Conservation (phyloP, 2,329 filamentous ascomycete species). For the Diaporthe longicolla region DNA sequence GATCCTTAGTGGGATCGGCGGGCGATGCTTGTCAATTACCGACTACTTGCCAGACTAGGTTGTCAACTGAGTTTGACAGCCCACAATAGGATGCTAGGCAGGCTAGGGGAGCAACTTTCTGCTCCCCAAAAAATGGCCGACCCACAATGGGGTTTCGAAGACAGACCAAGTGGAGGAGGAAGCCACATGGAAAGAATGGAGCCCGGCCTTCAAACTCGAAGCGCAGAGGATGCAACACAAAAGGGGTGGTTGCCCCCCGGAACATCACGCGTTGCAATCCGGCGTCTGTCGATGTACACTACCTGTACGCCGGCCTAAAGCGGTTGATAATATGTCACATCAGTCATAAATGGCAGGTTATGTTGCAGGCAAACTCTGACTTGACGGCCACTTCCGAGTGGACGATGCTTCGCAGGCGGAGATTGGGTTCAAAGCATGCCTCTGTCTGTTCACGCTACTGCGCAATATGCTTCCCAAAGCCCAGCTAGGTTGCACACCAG, state of each 20-base stretch:
- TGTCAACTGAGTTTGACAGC: slow-evolving; percentile 7
- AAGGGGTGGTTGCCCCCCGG: slow-evolving; percentile 12
- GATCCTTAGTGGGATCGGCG: slow-evolving; percentile 13
- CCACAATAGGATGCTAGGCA: not conserved
- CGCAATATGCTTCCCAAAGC: slow-evolving; percentile 3
- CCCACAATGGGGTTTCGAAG: slow-evolving; percentile 16
- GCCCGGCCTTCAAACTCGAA: slow-evolving; percentile 7
- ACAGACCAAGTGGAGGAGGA: slow-evolving; percentile 23
- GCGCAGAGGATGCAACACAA: slow-evolving; percentile 13
- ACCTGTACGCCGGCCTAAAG: slow-evolving; percentile 13
- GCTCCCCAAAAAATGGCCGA: not conserved
- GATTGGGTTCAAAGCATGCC: slow-evolving; percentile 11
- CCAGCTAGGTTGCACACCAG: not conserved
- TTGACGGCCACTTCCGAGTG: not conserved
- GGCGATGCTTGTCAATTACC: not conserved
- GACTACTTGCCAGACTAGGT: not conserved
- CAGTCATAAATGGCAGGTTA: slow-evolving; percentile 10
- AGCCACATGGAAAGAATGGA: slow-evolving; percentile 24
- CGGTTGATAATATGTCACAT: slow-evolving; percentile 6
- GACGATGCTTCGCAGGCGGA: not conserved
- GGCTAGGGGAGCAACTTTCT: not conserved
- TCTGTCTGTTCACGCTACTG: not conserved
- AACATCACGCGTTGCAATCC: slow-evolving; percentile 29
- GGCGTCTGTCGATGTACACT: slow-evolving; percentile 26
- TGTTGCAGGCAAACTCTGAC: not conserved